Base-by-base conservation (phyloP, 2,329 filamentous ascomycete genomes). In the Pestalotiopsis sp. region DNA sequence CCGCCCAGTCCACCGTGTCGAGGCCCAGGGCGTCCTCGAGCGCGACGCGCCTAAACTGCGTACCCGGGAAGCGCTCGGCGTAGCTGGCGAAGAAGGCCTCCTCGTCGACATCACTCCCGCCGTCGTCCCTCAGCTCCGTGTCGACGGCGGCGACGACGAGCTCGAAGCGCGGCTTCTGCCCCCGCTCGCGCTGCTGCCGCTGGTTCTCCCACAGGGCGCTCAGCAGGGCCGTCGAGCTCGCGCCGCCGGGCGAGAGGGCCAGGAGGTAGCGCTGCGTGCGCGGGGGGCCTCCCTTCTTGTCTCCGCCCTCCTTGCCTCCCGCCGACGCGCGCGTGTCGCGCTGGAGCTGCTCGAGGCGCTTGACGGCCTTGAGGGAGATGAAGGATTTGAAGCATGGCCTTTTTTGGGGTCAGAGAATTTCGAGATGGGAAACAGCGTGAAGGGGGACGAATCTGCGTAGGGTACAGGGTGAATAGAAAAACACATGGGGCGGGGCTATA, bases 351-450 rank as follows among this genome's bases (percentile, higher is more conserved):
- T 83, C 84, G 36, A 90, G 81, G 23, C 94, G 92, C 80, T 95
- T 95, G 73, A 93, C 87, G 70, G 91, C 87, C 80, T 98, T 98
- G 72, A 88, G 90, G 69, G 88, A 85, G 67, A 97, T 86, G 82
- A 94, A 98, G 74, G 88, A 87, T 68, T 87, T 83, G 81, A 95
- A 98, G 81, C 96, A 98, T 71, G 86, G 81, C 67, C 91, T 93
- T 49, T 49, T 7, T 9, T 45, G 6, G 17, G 13, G 72, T 45
- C 31, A 39, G n/a, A 41, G 3, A n/a, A 12, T 41, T 41, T 64
- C 20, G 61, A 27, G 25, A 27, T 61, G 59, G 13, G 13, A 17
- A 14, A 49, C 3, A 23, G 61, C 27, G 31, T 20, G 52, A 5
- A 20, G 38, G 67, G 39, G 31, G 14, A 14, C 69, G 23, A 31